phyloP scores from a whole-genome alignment of 2,329 filamentous ascomycete species.

The Drechmeria coniospora region DNA sequence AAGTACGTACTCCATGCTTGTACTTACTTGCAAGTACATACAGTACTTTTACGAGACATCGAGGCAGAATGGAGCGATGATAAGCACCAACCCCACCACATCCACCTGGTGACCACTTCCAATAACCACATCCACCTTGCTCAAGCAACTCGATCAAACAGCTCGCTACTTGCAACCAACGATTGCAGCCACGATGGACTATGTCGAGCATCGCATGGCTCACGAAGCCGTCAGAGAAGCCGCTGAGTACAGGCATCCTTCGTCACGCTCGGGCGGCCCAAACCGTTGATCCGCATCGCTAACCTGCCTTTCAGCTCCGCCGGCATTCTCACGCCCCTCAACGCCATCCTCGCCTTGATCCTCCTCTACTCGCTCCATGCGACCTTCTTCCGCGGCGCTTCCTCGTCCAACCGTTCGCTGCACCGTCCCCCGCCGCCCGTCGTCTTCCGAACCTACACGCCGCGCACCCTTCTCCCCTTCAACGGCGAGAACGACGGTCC shows the following conservation, averaged over 20 bases:
- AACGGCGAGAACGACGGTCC: slow-evolving; percentile 60
- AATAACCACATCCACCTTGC: too few relatives aligned
- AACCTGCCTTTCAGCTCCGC: slow-evolving; percentile 16
- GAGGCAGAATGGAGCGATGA: too few relatives aligned
- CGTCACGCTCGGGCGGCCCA: neutral
- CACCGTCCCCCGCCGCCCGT: slow-evolving; percentile 38
- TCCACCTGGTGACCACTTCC: too few relatives aligned
- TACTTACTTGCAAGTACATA: too few relatives aligned
- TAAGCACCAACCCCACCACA: neutral
- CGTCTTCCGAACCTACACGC: slow-evolving; percentile 58
- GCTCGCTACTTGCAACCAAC: too few relatives aligned
- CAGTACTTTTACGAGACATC: too few relatives aligned
- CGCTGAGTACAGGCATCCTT: slow-evolving; percentile 15
- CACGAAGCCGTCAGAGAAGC: slow-evolving; percentile 33
- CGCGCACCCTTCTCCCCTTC: slow-evolving; percentile 67
- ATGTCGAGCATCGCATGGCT: slow-evolving; percentile 39
- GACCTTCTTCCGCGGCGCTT: slow-evolving; percentile 31
- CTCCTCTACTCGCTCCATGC: slow-evolving; percentile 44
- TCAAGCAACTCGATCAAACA: neutral
- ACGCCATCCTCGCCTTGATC: slow-evolving; percentile 41
- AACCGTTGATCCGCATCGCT: neutral
- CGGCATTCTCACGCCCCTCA: slow-evolving; percentile 46
- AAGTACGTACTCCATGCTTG: too few relatives aligned
- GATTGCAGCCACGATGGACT: slow-evolving; percentile 40
- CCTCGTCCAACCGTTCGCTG: slow-evolving; percentile 19